Conservation (phyloP, 768 basidiomycete species). For the Guyanaporus albipodus region DNA sequence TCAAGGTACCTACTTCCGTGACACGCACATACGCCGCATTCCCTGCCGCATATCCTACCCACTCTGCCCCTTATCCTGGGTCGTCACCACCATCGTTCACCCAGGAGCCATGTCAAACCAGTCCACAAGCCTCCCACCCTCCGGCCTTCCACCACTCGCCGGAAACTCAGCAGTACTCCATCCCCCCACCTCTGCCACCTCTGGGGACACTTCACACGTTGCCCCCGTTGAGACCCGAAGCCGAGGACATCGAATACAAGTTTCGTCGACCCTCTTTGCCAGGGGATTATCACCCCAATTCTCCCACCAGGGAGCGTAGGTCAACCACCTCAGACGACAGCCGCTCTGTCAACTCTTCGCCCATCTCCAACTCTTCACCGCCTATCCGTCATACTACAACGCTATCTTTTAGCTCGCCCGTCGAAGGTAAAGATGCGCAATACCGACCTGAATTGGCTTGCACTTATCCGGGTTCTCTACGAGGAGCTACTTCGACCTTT, state of each 20-base stretch:
- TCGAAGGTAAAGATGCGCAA: conserved; percentile 10
- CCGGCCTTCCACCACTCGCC: conserved; percentile 17
- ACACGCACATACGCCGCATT: conserved; percentile 43
- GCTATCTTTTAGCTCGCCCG: neutral
- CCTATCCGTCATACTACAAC: conserved; percentile 3
- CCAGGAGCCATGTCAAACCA: conserved; percentile 23
- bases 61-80: conserved; percentile 24
- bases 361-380: neutral
- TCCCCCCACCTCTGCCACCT: conserved; percentile 25
- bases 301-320: conserved; percentile 13
- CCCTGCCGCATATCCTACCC: conserved; percentile 31
- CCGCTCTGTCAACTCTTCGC: conserved; percentile 13
- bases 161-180: conserved; percentile 27
- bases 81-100: conserved; percentile 17
- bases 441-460: conserved; percentile 16
- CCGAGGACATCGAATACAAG: conserved; percentile 30
- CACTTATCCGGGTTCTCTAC: conserved; percentile 16
- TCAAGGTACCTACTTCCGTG: conserved; percentile 30
- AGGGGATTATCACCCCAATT: conserved; percentile 5
- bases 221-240: conserved; percentile 25
- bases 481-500: conserved; percentile 15
- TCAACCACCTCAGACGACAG: conserved; percentile 10
- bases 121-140: conserved; percentile 23
- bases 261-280: conserved; percentile 32
- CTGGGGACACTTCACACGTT: conserved; percentile 21